Base-by-base conservation (phyloP, 164 flowering plant genomes). In the Liriodendron chinense region DNA sequence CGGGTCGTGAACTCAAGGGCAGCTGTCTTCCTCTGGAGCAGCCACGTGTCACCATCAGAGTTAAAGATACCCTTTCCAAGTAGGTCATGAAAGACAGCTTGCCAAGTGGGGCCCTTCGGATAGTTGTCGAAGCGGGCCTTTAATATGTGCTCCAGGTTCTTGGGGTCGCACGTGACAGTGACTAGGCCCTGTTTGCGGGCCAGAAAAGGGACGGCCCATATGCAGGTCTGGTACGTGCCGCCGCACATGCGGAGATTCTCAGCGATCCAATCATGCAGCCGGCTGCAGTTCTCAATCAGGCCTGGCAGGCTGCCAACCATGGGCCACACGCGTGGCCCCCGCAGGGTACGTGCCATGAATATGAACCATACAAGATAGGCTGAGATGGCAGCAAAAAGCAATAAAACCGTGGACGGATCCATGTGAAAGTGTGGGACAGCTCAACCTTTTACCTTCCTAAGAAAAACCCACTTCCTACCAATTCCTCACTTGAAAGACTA, bases 31-130 rank as follows among this genome's bases (percentile, higher is more conserved):
- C 93, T 78, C 76, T 90, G 93, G 71, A 87, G 86, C 23, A 84
- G 79, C 94, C 94, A 90, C 78, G 94, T 88, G 82, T 90, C 89
- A 22, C 94, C 94, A 50, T 90, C 94, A 0, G 92, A 90, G 68
- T 90, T 88, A 80, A 90, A 90, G 74, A 90, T 90, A 9, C 94
- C 94, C 14, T 86, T 79, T 2, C 94, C 94, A 1, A 90, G 82
- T 61, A 90, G 74, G 70, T 90, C 94, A 68, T 88, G 94, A 79
- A 90, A 90, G 8, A 80, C 90, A 7, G 89, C 83, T 23, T 90
- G 94, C 92, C 92, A 90, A 1, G 86, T 87, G 67, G 91, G 90
- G 0, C 94, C 94, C 53, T 90, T 90, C 0, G 94, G 94, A 76
- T 87, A 88, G 69, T 90, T 89, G 50, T 88, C 88, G 70, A 90